Evolutionary conservation across 2,329 filamentous ascomycete species (phyloP), one percentile per base, ranked within the genome.

Genomic region (Ceratocystis harringtonii): DNA sequence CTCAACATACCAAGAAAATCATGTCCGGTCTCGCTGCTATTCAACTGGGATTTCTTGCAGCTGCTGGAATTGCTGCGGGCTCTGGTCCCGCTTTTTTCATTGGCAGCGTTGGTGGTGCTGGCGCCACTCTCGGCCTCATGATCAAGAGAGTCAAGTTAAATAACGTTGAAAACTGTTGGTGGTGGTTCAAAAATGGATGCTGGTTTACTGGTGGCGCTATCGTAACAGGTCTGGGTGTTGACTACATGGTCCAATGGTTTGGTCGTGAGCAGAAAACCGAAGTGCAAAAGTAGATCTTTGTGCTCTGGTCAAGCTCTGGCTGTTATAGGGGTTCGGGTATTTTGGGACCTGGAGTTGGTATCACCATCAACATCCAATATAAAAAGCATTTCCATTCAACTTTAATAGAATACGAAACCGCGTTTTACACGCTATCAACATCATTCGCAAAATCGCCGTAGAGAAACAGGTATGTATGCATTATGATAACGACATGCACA

Each of bases 101-200:
- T 19, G 83, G 83, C 5, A 85, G 85, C 71, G 87, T 85, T 71
- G 85, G 85, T 48, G 85, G 86, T 30, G 83, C 84, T 4, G 76
- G 82, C 41, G 71, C 82, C 17, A 82, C 84, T 2, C 74, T 88
- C 48, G 83, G 80, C 2, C 74, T 81, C 70, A 89, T 89, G 86
- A 88, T 89, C 70, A 82, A 78, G 72, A 80, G 78, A 66, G 85
- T 88, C 65, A 82, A 86, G 68, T 73, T 89, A 61, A 86, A 86
- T 72, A 82, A 77, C 69, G 83, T 85, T 57, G 82, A 83, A 71
- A 78, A 86, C 71, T 89, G 86, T 70, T 89, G 86, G 86, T 87
- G 85, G 84, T 89, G 86, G 86, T 89, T 89, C 70, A 80, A 84
- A 36, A 87, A 87, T 69, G 85, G 85, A 10, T 86, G 84, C 70